phyloP scores from a whole-genome alignment of 140 eudicot species.

The Ambrosia hybrid region DNA sequence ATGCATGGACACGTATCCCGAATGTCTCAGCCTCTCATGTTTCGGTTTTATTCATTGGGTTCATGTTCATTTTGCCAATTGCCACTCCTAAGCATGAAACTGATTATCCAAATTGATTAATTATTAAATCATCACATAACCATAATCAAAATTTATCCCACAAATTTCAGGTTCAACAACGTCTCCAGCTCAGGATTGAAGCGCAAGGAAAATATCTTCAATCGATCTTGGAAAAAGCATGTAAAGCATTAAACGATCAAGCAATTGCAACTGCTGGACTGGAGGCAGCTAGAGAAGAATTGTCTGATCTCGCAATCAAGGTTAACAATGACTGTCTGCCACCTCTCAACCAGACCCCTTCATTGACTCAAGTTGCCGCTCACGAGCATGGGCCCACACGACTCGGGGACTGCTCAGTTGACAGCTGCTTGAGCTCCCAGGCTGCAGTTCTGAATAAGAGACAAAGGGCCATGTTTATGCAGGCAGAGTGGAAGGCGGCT shows the following conservation, averaged over 20 bases:
- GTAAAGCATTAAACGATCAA: slow-evolving; percentile 46
- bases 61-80: too few relatives aligned
- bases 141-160: background rate
- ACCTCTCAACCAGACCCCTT: slow-evolving; percentile 27
- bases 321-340: slow-evolving; percentile 40
- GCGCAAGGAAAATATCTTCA: slow-evolving; percentile 62
- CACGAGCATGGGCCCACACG: slow-evolving; percentile 33
- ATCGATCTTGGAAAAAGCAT: slow-evolving; percentile 54
- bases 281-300: slow-evolving; percentile 51
- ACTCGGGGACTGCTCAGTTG: slow-evolving; percentile 35
- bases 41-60: too few relatives aligned
- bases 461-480: slow-evolving; percentile 36
- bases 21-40: too few relatives aligned
- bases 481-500: slow-evolving; percentile 41
- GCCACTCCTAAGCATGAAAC: background rate
- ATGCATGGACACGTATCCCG: too few relatives aligned
- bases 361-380: slow-evolving; percentile 26
- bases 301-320: slow-evolving; percentile 46
- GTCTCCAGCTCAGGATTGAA: slow-evolving; percentile 54
- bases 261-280: slow-evolving; percentile 45
- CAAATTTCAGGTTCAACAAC: slow-evolving; percentile 40
- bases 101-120: background rate
- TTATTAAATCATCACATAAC: background rate
- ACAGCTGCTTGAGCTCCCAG: slow-evolving; percentile 44
- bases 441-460: slow-evolving; percentile 43